Percentiles rank a stretch among this genome's conserved stretches.
phyloP scores from a whole-genome alignment of 2,329 filamentous ascomycete genomes.

The Aspergillus sp. region DNA sequence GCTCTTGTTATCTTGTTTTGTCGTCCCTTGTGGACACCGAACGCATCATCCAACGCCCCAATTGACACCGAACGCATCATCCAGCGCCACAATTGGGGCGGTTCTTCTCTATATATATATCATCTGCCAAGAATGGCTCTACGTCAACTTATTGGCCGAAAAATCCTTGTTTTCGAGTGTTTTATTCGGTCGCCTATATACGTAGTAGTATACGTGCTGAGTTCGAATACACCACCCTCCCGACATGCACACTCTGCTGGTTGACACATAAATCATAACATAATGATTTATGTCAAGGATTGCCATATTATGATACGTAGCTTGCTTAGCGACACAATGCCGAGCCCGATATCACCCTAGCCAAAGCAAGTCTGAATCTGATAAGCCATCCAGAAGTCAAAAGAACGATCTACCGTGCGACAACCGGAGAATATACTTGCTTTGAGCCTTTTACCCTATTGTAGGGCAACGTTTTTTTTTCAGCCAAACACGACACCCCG shows the following conservation, averaged over 20 bases:
- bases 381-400: not conserved
- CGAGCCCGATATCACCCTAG: not conserved
- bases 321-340: not conserved
- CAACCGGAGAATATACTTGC: not conserved
- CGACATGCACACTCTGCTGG: not conserved
- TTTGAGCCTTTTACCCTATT: not conserved
- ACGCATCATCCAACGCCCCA: not conserved
- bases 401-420: not conserved
- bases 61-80: not conserved
- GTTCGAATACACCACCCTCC: not conserved
- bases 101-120: constrained; percentile 5
- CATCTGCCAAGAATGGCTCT: constrained; percentile 6
- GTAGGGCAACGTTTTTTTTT: too few species aligned
- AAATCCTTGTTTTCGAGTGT: not conserved
- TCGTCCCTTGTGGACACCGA: not conserved
- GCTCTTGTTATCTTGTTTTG: not conserved
- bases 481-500: too few species aligned
- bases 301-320: not conserved
- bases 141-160: not conserved
- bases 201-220: not conserved
- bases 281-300: too few species aligned
- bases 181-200: not conserved
- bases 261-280: not conserved
- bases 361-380: too few species aligned
- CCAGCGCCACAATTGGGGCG: not conserved